Conservation (phyloP, 441 rosid genomes). For the Pelargonium cotyledonis region DNA sequence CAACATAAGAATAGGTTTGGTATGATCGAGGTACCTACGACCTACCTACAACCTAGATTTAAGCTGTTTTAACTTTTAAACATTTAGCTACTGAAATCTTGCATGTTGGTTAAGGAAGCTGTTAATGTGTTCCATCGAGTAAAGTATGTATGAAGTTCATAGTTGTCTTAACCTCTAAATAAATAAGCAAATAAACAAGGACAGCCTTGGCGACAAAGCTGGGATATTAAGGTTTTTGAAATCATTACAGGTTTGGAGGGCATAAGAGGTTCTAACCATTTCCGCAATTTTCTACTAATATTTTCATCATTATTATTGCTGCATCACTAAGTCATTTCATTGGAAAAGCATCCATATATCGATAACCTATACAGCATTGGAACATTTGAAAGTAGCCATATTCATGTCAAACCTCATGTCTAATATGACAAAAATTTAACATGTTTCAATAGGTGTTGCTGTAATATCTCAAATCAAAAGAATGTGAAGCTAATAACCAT, state of each 20-base stretch:
- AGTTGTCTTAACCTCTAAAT: background rate
- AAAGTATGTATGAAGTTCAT: background rate
- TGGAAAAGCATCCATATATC: no score
- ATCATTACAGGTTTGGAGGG: background rate
- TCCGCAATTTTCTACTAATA: no score
- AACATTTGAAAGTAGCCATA: no score
- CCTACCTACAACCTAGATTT: background rate
- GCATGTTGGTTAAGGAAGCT: background rate
- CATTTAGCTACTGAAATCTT: background rate
- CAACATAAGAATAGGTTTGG: background rate
- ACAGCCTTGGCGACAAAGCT: constrained; percentile 1
- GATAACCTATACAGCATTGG: no score
- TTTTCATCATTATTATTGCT: no score
- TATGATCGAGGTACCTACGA: background rate
- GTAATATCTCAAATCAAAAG: no score
- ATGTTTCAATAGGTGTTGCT: no score
- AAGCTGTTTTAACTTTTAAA: background rate
- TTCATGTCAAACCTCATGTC: no score
- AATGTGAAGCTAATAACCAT: no score
- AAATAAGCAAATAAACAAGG: background rate
- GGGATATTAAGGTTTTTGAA: background rate
- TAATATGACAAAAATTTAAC: no score
- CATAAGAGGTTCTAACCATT: no score
- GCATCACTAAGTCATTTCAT: no score
- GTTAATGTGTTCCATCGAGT: background rate